phyloP scores from a whole-genome alignment of 164 flowering plant genomes.

The Berberis vulgaris region DNA sequence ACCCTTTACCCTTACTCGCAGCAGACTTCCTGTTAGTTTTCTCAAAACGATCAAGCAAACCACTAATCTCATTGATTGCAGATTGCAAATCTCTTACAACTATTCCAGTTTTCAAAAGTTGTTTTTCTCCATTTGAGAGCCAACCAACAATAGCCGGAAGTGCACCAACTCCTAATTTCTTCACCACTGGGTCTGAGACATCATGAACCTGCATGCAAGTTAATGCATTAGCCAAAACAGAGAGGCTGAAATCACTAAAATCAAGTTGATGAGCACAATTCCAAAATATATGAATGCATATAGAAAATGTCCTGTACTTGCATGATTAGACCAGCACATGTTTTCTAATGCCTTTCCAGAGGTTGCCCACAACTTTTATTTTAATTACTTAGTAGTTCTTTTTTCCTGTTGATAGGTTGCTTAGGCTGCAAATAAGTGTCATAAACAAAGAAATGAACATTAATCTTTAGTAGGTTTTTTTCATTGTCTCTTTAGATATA shows the following conservation, averaged over 20 bases:
- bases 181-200: slow-evolving; percentile 49
- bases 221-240: neutral
- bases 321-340: too few species aligned
- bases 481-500: too few species aligned
- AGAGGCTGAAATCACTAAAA: neutral
- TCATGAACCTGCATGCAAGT: slow-evolving; percentile 43
- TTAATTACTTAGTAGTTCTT: too few species aligned
- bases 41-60: slow-evolving; percentile 58
- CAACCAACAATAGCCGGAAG: slow-evolving; percentile 90
- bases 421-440: too few species aligned
- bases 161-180: slow-evolving; percentile 54
- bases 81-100: slow-evolving; percentile 69
- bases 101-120: slow-evolving; percentile 56
- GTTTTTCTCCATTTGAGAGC: slow-evolving; percentile 79
- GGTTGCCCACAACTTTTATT: too few species aligned
- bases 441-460: too few species aligned
- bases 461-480: too few species aligned
- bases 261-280: too few species aligned
- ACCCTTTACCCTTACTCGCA: slow-evolving; percentile 26
- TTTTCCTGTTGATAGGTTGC: too few species aligned
- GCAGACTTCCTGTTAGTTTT: slow-evolving; percentile 55
- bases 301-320: too few species aligned
- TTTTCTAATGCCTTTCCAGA: too few species aligned
- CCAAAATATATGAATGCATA: too few species aligned
- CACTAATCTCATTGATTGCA: slow-evolving; percentile 57